These are phyloP conservation scores for Alternaria burnsii DNA, from an alignment of 2,329 filamentous ascomycete species.

Conservation along the genomic window DNA sequence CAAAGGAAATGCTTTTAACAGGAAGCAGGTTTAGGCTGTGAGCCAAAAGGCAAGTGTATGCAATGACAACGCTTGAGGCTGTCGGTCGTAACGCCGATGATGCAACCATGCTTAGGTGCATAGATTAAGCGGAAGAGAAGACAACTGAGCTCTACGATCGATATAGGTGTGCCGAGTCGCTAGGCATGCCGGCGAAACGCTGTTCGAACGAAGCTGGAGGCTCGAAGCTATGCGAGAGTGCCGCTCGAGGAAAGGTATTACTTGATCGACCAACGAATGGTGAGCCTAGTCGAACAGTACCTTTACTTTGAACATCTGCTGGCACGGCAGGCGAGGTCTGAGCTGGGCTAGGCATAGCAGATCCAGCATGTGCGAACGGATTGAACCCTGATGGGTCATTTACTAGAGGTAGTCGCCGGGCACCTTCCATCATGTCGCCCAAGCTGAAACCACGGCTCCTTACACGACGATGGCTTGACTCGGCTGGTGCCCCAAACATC, in stretches of 20 bases:
- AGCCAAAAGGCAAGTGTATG: slow-evolving; percentile 33
- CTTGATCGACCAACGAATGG: slow-evolving; percentile 55
- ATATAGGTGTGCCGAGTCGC: slow-evolving; percentile 33
- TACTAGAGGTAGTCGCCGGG: slow-evolving; percentile 61
- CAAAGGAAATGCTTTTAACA: slow-evolving; percentile 46
- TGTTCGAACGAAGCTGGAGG: slow-evolving; percentile 51
- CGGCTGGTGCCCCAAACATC: slow-evolving; percentile 57
- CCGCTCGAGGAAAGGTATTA: slow-evolving; percentile 59
- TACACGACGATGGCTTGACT: slow-evolving; percentile 64
- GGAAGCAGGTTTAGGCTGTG: slow-evolving; percentile 28
- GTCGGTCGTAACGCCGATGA: slow-evolving; percentile 46
- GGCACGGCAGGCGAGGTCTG: slow-evolving; percentile 28
- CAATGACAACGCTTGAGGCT: slow-evolving; percentile 32
- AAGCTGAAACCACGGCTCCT: slow-evolving; percentile 70
- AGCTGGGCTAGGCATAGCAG: slow-evolving; percentile 39
- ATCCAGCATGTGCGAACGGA: slow-evolving; percentile 35
- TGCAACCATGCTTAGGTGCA: slow-evolving; percentile 39
- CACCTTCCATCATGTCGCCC: slow-evolving; percentile 63
- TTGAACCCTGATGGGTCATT: slow-evolving; percentile 55
- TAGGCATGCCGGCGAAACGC: slow-evolving; percentile 45
- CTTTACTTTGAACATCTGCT: slow-evolving; percentile 43
- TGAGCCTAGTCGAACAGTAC: slow-evolving; percentile 57
- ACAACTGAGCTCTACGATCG: slow-evolving; percentile 32
- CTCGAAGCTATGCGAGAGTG: slow-evolving; percentile 49
- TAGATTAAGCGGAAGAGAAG: slow-evolving; percentile 30